phyloP scores from a whole-genome alignment of 495 filamentous ascomycete species.

The Talaromyces adpressus region DNA sequence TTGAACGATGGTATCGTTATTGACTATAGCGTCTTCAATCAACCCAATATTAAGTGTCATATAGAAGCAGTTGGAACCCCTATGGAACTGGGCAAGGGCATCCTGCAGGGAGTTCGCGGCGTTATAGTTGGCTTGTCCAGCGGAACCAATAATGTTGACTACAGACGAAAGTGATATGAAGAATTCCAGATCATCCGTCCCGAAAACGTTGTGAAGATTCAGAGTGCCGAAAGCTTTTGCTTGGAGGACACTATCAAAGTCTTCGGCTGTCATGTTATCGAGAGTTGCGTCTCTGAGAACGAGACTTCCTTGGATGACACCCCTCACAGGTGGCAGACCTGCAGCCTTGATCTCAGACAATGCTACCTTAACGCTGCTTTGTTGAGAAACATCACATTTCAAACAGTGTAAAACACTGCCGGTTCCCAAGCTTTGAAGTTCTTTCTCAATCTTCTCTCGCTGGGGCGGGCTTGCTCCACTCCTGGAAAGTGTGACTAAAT shows the following conservation, averaged over 20 bases:
- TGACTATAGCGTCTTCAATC: neutral
- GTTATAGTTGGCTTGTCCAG: slow-evolving; percentile 46
- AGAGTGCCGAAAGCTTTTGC: slow-evolving; percentile 36
- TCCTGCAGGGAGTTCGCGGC: slow-evolving; percentile 42
- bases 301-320: slow-evolving; percentile 27
- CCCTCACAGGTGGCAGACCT: slow-evolving; percentile 19
- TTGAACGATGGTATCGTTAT: neutral
- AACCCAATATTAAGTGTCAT: neutral
- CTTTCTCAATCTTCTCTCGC: slow-evolving; percentile 11
- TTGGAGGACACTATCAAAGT: slow-evolving; percentile 23
- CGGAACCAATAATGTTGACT: slow-evolving; percentile 35
- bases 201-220: slow-evolving; percentile 49
- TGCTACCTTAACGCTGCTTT: slow-evolving; percentile 14
- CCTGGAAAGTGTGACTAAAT: slow-evolving; percentile 26
- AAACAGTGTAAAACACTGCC: slow-evolving; percentile 9
- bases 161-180: slow-evolving; percentile 49
- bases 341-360: slow-evolving; percentile 5
- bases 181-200: slow-evolving; percentile 31
- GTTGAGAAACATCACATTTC: slow-evolving; percentile 24
- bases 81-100: slow-evolving; percentile 17
- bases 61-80: neutral
- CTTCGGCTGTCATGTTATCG: slow-evolving; percentile 31
- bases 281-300: slow-evolving; percentile 29
- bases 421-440: slow-evolving; percentile 11
- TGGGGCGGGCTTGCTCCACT: slow-evolving; percentile 12